Evolutionary conservation across 495 filamentous ascomycete genomes (phyloP), one percentile per base, ranked within the genome.

Genomic region (Alectoria sarmentosa): DNA sequence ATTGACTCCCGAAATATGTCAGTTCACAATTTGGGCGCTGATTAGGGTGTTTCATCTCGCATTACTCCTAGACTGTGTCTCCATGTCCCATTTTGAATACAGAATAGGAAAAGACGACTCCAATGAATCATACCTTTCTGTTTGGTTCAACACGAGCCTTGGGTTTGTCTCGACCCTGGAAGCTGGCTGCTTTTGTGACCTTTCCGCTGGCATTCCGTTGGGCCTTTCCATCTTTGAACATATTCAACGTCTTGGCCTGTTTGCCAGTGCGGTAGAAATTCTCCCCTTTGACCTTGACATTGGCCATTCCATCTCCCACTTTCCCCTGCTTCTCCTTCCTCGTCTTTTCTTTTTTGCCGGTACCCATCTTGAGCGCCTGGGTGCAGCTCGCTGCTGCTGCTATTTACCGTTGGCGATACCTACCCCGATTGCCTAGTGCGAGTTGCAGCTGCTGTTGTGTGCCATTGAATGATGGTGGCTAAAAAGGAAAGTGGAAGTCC

Each of bases 261-360:
- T 97, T 98, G 63, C 91, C 91, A 77, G 82, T 78, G 79, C 90
- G 82, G 76, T 95, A 96, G 77, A 96, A 96, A 75, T 96, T 96
- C 82, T 97, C 95, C 74, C 95, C 94, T 76, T 98, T 98, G 66
- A 84, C 80, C 73, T 87, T 90, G 61, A 97, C 91, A 78, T 98
- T 96, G 65, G 74, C 81, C 89, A 93, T 92, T 70, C 91, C 92
- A 83, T 91, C 87, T 65, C 82, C 82, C 58, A 79, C 78, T 80
- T 92, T 91, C 60, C 91, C 91, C 81, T 96, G 84, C 69, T 90
- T 80, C 82, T 81, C 81, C 76, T 88, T 87, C 74, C 94, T 87
- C 73, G 78, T 79, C 67, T 83, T 86, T 76, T 98, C 94, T 79
- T 97, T 98, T 84, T 98, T 98, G 69, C 86, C 88, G 58, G 89